A percentile compares a stretch with the other conserved stretches of the same genome.
Evolutionary conservation across 2,329 filamentous ascomycete genomes (phyloP).

Genomic region (Fusarium tjaetaba): DNA sequence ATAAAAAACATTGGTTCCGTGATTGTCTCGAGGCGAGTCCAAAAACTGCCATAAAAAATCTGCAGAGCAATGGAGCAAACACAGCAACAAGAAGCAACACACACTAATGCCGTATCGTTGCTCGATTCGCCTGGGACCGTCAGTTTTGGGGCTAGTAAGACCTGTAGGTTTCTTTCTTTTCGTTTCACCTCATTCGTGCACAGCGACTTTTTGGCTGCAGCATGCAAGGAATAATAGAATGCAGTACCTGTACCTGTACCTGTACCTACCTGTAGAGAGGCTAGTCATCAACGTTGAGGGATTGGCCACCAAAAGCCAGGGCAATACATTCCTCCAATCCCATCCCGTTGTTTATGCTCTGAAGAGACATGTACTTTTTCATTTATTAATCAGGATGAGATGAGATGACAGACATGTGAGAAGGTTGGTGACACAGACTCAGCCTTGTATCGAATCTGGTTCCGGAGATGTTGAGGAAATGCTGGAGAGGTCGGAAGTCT

Average conservation of each 20-base stretch:
- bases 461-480: background rate
- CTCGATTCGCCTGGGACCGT: slow-evolving; percentile 10
- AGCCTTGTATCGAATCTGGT: slow-evolving; percentile 23
- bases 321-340: slow-evolving; percentile 30
- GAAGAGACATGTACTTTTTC: slow-evolving; percentile 5
- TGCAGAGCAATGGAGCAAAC: slow-evolving; percentile 34
- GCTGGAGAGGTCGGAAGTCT: slow-evolving; percentile 24
- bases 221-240: slow-evolving; percentile 39
- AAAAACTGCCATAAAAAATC: slow-evolving; percentile 28
- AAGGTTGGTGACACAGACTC: slow-evolving; percentile 31
- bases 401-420: slow-evolving; percentile 5
- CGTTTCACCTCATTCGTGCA: slow-evolving; percentile 26
- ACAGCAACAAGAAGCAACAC: background rate
- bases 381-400: background rate
- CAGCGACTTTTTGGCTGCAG: slow-evolving; percentile 27
- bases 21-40: slow-evolving; percentile 12
- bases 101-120: slow-evolving; percentile 9
- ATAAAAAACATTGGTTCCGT: slow-evolving; percentile 25
- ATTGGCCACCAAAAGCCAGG: slow-evolving; percentile 37
- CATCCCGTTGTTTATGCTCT: slow-evolving; percentile 7
- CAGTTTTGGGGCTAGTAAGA: slow-evolving; percentile 8
- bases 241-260: slow-evolving; percentile 16
- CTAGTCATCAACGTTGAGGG: slow-evolving; percentile 19
- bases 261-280: background rate
- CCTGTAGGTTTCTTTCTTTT: slow-evolving; percentile 13